Evolutionary conservation across 148 eudicot species (phyloP).

Genomic region (Simmondsia chinensis): DNA sequence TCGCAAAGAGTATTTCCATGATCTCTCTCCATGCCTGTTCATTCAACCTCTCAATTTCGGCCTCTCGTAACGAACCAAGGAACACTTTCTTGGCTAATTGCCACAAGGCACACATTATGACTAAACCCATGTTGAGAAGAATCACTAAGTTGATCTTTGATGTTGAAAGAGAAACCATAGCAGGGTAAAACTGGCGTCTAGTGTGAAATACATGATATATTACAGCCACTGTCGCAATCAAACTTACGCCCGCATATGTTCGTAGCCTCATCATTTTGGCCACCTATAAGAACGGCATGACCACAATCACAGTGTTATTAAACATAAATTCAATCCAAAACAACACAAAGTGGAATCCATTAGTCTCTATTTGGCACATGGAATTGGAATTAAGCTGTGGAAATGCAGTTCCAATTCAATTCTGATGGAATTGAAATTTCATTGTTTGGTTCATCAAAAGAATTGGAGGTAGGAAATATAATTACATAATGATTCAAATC

Average conservation of each 20-base stretch:
- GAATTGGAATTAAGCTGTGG: too few relatives aligned
- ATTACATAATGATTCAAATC: too few relatives aligned
- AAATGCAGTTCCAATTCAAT: too few relatives aligned
- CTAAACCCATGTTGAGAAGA: constrained; percentile 94
- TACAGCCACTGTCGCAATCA: constrained; percentile 62
- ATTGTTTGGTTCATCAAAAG: too few relatives aligned
- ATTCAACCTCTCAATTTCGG: constrained; percentile 95
- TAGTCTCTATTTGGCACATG: too few relatives aligned
- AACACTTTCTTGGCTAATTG: constrained; percentile 67
- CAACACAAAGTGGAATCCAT: not conserved
- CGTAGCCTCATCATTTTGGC: constrained; percentile 82
- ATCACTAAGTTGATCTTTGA: constrained; percentile 90
- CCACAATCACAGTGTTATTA: not conserved
- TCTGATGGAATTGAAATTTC: too few relatives aligned
- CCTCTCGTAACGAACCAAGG: constrained; percentile 93
- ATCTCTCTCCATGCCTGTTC: constrained; percentile 98
- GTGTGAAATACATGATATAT: constrained; percentile 87
- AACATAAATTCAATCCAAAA: not conserved
- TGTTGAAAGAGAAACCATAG: constrained; percentile 81
- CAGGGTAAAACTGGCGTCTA: constrained; percentile 89
- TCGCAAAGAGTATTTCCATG: constrained; percentile 95
- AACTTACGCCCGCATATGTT: constrained; percentile 72
- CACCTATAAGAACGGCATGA: constrained; percentile 5
- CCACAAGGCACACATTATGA: constrained; percentile 84
- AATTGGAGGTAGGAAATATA: too few relatives aligned